Evolutionary conservation across 352 stramenopile genomes (phyloP).

Genomic region (Pythium aquatile): DNA sequence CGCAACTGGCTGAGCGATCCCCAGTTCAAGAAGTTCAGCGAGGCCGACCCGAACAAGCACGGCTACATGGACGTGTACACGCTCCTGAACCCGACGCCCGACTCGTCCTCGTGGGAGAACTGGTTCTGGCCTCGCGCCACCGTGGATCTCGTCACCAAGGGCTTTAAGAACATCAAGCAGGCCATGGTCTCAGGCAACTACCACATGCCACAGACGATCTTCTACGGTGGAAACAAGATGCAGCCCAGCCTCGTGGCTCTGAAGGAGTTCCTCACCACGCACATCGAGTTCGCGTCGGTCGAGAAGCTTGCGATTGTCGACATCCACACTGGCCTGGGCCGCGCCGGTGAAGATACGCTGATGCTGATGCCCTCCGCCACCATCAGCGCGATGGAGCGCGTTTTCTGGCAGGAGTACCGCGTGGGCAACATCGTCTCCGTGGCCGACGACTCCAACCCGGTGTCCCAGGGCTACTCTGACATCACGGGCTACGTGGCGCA

Average conservation of each 20-base stretch:
- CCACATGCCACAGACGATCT: constrained; percentile 66
- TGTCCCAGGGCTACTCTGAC: constrained; percentile 55
- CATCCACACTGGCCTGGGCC: constrained; percentile 92
- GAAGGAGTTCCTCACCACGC: constrained; percentile 53
- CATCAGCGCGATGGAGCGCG: constrained; percentile 1
- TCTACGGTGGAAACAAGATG: constrained; percentile 79
- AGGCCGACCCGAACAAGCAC: constrained; percentile 67
- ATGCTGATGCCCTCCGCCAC: constrained; percentile 35
- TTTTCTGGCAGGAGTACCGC: constrained; percentile 23
- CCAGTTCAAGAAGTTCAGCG: constrained; percentile 46
- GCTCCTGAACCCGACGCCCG: constrained; percentile 60
- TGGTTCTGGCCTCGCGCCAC: constrained; percentile 54
- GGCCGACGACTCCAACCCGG: constrained; percentile 28
- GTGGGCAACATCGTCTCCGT: constrained; percentile 27
- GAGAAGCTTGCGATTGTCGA: constrained; percentile 78
- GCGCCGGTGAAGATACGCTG: constrained; percentile 46
- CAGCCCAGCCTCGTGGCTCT: constrained; percentile 70
- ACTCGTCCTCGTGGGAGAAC: constrained; percentile 22
- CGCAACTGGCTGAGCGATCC: constrained; percentile 80
- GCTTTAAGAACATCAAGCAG: constrained; percentile 68
- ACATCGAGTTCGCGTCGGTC: constrained; percentile 42
- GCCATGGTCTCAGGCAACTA: constrained; percentile 90
- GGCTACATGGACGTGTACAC: constrained; percentile 77
- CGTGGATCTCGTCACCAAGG: constrained; percentile 35
- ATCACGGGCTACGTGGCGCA: constrained; percentile 43